phyloP scores from a whole-genome alignment of 352 stramenopile species.

The Phytophthora melonis region DNA sequence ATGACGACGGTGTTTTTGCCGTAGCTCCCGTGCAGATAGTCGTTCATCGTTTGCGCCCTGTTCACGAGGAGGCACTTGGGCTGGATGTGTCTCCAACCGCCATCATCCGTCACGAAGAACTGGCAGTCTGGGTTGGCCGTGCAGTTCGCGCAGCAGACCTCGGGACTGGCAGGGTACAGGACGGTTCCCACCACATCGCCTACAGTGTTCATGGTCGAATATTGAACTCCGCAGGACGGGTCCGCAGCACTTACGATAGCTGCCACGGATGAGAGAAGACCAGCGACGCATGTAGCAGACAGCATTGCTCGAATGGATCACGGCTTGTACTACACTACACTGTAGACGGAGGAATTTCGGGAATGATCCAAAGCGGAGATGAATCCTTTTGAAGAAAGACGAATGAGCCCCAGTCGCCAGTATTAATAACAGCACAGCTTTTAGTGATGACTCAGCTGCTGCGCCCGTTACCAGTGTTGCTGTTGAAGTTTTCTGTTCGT shows the following conservation, averaged over 20 bases:
- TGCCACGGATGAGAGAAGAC: neutral
- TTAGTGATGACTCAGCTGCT: constrained; percentile 16
- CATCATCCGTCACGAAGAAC: constrained; percentile 36
- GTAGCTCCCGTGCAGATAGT: constrained; percentile 13
- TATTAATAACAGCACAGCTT: constrained; percentile 8
- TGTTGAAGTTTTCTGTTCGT: constrained; percentile 13
- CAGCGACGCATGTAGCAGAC: constrained; percentile 2
- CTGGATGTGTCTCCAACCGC: constrained; percentile 27
- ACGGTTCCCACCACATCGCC: constrained; percentile 28
- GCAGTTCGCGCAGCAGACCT: constrained; percentile 32
- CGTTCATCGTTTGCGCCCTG: constrained; percentile 29
- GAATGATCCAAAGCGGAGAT: too few species aligned
- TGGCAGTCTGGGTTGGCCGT: constrained; percentile 27
- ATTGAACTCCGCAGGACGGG: constrained; percentile 29
- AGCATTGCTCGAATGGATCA: constrained; percentile 3
- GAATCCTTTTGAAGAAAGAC: constrained; percentile 11
- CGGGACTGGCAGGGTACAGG: constrained; percentile 27
- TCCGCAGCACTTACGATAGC: constrained; percentile 12
- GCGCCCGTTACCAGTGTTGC: constrained; percentile 3
- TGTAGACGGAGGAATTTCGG: too few species aligned
- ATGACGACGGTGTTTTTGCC: constrained; percentile 33
- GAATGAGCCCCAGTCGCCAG: constrained; percentile 1
- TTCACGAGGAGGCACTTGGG: constrained; percentile 31
- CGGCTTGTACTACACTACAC: too few species aligned
- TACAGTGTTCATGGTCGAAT: constrained; percentile 23